These are phyloP conservation scores for Protomyces lactucae-debilis DNA, from an alignment of 1,139 yeast species.

Conservation along the genomic window DNA sequence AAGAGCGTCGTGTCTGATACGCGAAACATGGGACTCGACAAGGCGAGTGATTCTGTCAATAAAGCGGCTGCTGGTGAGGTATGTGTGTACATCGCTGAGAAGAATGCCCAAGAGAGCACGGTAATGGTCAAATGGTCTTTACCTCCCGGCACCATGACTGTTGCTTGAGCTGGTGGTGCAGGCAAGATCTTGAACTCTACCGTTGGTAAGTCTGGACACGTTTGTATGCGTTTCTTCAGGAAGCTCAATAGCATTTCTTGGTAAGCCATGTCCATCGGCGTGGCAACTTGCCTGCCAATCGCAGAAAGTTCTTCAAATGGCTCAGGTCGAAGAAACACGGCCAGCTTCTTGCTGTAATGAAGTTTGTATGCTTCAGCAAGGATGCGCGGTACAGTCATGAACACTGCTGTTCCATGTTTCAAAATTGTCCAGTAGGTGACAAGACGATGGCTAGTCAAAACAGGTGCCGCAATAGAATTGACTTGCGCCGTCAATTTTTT, in stretches of 20 bases:
- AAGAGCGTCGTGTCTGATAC: slow-evolving; percentile 4
- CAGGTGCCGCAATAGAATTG: slow-evolving; percentile 3
- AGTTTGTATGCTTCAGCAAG: slow-evolving; percentile 10
- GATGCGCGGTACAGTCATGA: slow-evolving; percentile 25
- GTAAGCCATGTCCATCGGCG: slow-evolving; percentile 1
- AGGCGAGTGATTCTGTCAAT: slow-evolving; percentile 17
- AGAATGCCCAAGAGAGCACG: slow-evolving; percentile 17
- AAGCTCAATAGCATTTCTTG: not conserved
- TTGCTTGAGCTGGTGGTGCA: not conserved
- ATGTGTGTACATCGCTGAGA: slow-evolving; percentile 5
- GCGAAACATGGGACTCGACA: not conserved
- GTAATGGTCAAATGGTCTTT: slow-evolving; percentile 3
- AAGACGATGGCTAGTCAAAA: not conserved
- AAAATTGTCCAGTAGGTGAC: not conserved
- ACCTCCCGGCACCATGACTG: slow-evolving; percentile 1
- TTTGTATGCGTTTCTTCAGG: not conserved
- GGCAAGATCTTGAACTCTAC: slow-evolving; percentile 5
- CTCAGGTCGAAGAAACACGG: slow-evolving; percentile 21
- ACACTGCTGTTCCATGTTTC: slow-evolving; percentile 6
- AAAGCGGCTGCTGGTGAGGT: slow-evolving; percentile 11
- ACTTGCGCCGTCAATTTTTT: slow-evolving; percentile 26
- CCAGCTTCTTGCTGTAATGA: slow-evolving; percentile 20
- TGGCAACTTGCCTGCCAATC: slow-evolving; percentile 13
- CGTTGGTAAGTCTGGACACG: not conserved
- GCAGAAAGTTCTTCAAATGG: slow-evolving; percentile 15